These are phyloP conservation scores for Dichomitus squalens DNA, from an alignment of 1,284 basidiomycete species.

Conservation along the genomic window DNA sequence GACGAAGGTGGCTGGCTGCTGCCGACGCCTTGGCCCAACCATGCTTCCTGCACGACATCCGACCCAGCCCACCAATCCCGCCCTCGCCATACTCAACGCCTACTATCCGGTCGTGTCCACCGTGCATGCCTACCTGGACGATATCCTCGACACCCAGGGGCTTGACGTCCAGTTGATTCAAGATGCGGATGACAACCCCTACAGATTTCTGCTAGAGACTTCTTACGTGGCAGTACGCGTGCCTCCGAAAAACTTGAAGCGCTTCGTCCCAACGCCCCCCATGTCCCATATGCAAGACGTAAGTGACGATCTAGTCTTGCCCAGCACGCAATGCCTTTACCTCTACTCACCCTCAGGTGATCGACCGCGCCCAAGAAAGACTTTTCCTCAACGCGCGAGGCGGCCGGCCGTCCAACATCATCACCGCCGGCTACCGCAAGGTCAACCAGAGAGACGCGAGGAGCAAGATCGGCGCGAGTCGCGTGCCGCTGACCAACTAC, in stretches of 20 bases:
- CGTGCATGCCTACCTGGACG: conserved; percentile 45
- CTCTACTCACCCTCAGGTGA: conserved; percentile 42
- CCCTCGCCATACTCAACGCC: conserved; percentile 29
- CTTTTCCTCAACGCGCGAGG: conserved; percentile 45
- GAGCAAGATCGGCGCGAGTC: conserved; percentile 31
- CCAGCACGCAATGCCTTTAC: not conserved
- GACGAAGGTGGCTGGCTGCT: too few species aligned
- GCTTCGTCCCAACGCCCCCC: conserved; percentile 37
- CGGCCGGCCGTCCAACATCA: conserved; percentile 51
- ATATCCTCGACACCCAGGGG: conserved; percentile 35
- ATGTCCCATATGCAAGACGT: conserved; percentile 61
- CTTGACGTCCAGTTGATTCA: conserved; percentile 18
- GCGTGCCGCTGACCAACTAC: conserved; percentile 53
- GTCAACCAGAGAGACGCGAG: conserved; percentile 39
- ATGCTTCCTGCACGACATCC: not conserved
- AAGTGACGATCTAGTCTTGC: conserved; percentile 17
- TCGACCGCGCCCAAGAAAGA: conserved; percentile 58
- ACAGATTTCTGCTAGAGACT: conserved; percentile 43
- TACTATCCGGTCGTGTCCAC: conserved; percentile 44
- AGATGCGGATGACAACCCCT: conserved; percentile 40
- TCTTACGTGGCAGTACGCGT: conserved; percentile 46
- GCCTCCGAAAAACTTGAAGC: conserved; percentile 9
- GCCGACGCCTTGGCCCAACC: not conserved
- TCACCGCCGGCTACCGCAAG: conserved; percentile 66
- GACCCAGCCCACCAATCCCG: not conserved